Evolutionary conservation across 441 rosid genomes (phyloP).

Genomic region (Gossypium gossypioides): DNA sequence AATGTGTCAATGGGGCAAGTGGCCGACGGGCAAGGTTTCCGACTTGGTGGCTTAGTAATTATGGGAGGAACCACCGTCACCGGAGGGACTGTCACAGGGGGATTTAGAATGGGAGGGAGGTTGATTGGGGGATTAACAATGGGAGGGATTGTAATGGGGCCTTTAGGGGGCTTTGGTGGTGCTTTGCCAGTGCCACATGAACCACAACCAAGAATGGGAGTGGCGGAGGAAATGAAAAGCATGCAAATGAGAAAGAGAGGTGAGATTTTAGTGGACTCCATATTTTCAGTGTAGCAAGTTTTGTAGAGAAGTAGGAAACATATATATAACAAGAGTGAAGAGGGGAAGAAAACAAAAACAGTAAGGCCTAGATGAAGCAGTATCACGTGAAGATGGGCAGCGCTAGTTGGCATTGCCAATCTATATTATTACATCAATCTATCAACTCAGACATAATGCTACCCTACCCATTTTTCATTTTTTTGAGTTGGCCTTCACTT

Average conservation of each 20-base stretch:
- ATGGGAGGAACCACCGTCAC: slow-evolving; percentile 3
- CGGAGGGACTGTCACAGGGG: slow-evolving; percentile 7
- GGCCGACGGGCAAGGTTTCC: slow-evolving; percentile 29
- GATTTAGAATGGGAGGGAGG: slow-evolving; percentile 12
- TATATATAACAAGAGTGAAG: neutral
- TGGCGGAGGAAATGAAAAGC: slow-evolving; percentile 34
- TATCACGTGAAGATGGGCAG: slow-evolving; percentile 46
- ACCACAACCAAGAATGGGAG: slow-evolving; percentile 36
- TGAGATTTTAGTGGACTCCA: slow-evolving; percentile 37
- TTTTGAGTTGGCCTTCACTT: neutral
- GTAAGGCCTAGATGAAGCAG: slow-evolving; percentile 15
- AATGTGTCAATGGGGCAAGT: slow-evolving; percentile 59
- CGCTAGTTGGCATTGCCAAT: slow-evolving; percentile 56
- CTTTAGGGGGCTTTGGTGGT: slow-evolving; percentile 18
- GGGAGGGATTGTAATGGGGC: slow-evolving; percentile 9
- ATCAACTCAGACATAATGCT: neutral
- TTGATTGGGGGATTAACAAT: slow-evolving; percentile 20
- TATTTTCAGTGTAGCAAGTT: slow-evolving; percentile 17
- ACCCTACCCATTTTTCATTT: too few relatives aligned
- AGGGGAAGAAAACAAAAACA: neutral
- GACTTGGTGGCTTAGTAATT: slow-evolving; percentile 24
- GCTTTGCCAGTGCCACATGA: slow-evolving; percentile 35
- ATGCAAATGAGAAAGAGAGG: slow-evolving; percentile 47
- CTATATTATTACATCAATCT: neutral
- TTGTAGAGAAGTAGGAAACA: slow-evolving; percentile 5